A percentile compares a stretch with the other conserved stretches of the same genome.
Conservation (phyloP, 495 filamentous ascomycete species). For the Neurospora pannonica region DNA sequence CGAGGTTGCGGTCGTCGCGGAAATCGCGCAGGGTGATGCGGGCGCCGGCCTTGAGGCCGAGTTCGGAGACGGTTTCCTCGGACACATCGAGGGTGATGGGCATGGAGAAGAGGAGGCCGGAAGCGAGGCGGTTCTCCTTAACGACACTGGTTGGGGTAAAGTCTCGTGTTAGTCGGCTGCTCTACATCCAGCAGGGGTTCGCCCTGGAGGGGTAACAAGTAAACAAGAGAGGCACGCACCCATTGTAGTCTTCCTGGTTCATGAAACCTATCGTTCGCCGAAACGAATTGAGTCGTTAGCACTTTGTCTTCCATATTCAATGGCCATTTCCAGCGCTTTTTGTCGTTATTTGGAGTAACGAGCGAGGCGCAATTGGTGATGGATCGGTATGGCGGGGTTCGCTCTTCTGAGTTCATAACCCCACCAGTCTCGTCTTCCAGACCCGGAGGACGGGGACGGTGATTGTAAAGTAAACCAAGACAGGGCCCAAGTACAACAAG, state of each 20-base stretch:
- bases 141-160: constrained; percentile 56
- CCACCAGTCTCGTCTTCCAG: constrained; percentile 1
- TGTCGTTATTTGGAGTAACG: background rate
- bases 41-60: constrained; percentile 65
- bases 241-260: constrained; percentile 91
- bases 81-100: constrained; percentile 88
- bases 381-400: constrained; percentile 17
- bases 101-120: constrained; percentile 92
- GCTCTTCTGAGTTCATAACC: constrained; percentile 14
- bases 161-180: background rate
- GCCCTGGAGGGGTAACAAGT: background rate
- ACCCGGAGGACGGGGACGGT: background rate
- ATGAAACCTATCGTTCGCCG: constrained; percentile 65
- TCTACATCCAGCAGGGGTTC: background rate
- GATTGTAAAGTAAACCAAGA: background rate
- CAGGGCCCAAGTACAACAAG: background rate
- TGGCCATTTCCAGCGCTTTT: background rate
- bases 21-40: constrained; percentile 87
- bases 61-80: constrained; percentile 59
- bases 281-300: constrained; percentile 10
- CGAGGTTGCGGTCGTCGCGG: constrained; percentile 90
- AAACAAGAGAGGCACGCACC: constrained; percentile 43
- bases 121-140: constrained; percentile 69
- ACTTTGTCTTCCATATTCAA: background rate
- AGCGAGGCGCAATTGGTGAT: background rate